Percentiles rank a stretch among this genome's conserved stretches.
Conservation (phyloP, 2,329 filamentous ascomycete species). For the Monilinia vaccinii-corymbosi region DNA sequence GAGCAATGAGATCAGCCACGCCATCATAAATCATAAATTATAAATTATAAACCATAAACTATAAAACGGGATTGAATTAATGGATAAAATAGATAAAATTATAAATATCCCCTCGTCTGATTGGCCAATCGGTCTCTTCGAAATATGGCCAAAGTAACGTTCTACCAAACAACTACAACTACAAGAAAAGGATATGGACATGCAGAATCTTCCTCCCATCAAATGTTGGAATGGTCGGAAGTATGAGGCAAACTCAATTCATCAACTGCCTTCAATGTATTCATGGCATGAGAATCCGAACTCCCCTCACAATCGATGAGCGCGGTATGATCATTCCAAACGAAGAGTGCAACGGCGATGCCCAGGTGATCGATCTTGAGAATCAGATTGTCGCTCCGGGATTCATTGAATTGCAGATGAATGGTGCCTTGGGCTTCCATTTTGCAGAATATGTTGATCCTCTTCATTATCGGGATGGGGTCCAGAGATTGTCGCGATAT, state of each 20-base stretch:
- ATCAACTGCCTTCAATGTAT: slow-evolving; percentile 24
- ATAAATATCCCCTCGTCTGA: no score
- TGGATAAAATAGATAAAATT: no score
- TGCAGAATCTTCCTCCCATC: no score
- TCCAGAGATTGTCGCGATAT: slow-evolving; percentile 39
- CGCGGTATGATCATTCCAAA: slow-evolving; percentile 24
- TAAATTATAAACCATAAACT: no score
- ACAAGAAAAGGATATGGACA: no score
- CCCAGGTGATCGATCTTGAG: slow-evolving; percentile 33
- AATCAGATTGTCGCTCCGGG: slow-evolving; percentile 44
- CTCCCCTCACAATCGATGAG: slow-evolving; percentile 18
- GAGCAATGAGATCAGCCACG: no score
- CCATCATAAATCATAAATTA: no score
- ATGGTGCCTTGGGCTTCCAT: slow-evolving; percentile 39
- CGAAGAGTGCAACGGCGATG: slow-evolving; percentile 14
- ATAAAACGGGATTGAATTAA: no score
- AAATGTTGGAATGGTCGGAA: neutral
- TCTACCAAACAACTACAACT: no score
- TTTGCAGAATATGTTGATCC: slow-evolving; percentile 40
- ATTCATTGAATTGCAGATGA: slow-evolving; percentile 47
- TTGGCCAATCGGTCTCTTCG: no score
- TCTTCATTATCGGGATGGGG: slow-evolving; percentile 32
- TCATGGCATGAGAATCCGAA: slow-evolving; percentile 15
- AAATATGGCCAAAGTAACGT: no score
- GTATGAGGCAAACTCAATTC: slow-evolving; percentile 22